These are phyloP conservation scores for Candida railenensis DNA, from an alignment of 805 yeast species.

Conservation along the genomic window DNA sequence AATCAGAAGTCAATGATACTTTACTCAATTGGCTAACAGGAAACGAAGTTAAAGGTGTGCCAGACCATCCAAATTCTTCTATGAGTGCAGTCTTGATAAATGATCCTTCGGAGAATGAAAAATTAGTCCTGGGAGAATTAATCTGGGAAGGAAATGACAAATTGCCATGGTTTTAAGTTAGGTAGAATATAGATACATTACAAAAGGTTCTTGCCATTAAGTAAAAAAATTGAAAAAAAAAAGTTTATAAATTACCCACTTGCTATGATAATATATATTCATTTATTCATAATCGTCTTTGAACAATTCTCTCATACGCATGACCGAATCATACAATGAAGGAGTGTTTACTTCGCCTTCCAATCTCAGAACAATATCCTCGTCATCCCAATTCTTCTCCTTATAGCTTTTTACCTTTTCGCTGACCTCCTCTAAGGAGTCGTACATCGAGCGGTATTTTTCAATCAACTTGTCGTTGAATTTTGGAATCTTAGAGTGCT, in stretches of 20 bases:
- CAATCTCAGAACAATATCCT: slow-evolving; percentile 38
- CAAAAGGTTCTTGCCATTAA: neutral
- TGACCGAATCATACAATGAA: slow-evolving; percentile 24
- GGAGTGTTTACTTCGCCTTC: slow-evolving; percentile 10
- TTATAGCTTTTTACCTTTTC: slow-evolving; percentile 30
- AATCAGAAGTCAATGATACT: slow-evolving; percentile 24
- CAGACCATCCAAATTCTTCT: slow-evolving; percentile 25
- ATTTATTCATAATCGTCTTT: slow-evolving; percentile 22
- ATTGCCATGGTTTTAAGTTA: slow-evolving; percentile 38
- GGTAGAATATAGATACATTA: neutral
- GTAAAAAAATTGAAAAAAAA: neutral
- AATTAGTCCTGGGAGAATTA: slow-evolving; percentile 22
- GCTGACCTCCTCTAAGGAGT: slow-evolving; percentile 17
- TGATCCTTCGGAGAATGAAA: slow-evolving; percentile 22
- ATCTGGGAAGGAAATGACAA: slow-evolving; percentile 44
- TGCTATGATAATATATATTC: no score
- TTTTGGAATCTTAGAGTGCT: slow-evolving; percentile 39
- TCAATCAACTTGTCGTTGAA: slow-evolving; percentile 23
- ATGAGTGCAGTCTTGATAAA: slow-evolving; percentile 33
- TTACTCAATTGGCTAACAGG: slow-evolving; percentile 15
- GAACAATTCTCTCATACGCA: slow-evolving; percentile 21
- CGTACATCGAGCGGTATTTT: slow-evolving; percentile 19
- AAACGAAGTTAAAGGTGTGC: neutral
- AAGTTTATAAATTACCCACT: no score
- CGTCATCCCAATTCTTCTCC: slow-evolving; percentile 37